Percentiles rank a stretch among this genome's conserved stretches.
Evolutionary conservation across 2,329 filamentous ascomycete species (phyloP).

Genomic region (Intubia oerlemansii): DNA sequence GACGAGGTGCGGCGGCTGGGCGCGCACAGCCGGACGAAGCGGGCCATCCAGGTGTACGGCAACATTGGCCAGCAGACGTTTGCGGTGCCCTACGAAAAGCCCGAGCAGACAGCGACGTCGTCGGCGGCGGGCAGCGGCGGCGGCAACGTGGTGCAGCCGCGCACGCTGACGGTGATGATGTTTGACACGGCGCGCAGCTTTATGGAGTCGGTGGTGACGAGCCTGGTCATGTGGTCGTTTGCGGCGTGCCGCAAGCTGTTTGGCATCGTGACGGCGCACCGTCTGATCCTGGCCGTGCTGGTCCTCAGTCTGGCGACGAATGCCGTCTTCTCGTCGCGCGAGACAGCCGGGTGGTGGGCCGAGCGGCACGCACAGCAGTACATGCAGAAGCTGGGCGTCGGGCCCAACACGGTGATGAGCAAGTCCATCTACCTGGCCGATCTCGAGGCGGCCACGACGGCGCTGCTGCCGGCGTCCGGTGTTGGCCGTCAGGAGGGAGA

Average conservation of each 20-base stretch:
- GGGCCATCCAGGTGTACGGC: slow-evolving; percentile 62
- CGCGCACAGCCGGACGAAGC: slow-evolving; percentile 50
- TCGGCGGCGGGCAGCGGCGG: slow-evolving; percentile 14
- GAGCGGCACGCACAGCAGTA: slow-evolving; percentile 64
- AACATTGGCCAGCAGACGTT: slow-evolving; percentile 48
- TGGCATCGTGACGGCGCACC: slow-evolving; percentile 49
- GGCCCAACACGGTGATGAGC: slow-evolving; percentile 61
- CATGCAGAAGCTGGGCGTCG: slow-evolving; percentile 63
- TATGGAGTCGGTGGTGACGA: slow-evolving; percentile 51
- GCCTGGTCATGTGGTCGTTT: slow-evolving; percentile 57
- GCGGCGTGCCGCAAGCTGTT: slow-evolving; percentile 42
- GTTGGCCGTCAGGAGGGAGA: not conserved
- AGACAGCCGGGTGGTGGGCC: slow-evolving; percentile 61
- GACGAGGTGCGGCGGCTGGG: slow-evolving; percentile 61
- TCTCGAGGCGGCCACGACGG: slow-evolving; percentile 38
- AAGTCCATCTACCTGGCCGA: slow-evolving; percentile 69
- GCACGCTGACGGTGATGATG: slow-evolving; percentile 45
- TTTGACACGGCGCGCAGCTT: slow-evolving; percentile 54
- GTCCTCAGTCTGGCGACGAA: slow-evolving; percentile 51
- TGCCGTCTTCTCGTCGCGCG: slow-evolving; percentile 50
- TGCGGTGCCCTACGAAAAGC: slow-evolving; percentile 36
- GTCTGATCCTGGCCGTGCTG: slow-evolving; percentile 49
- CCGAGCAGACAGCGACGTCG: slow-evolving; percentile 9
- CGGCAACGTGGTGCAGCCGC: slow-evolving; percentile 33
- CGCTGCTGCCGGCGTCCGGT: not conserved